A percentile compares a stretch with the other conserved stretches of the same genome.
Conservation (phyloP, 2,329 filamentous ascomycete species). For the Zymoseptoria crescenta region DNA sequence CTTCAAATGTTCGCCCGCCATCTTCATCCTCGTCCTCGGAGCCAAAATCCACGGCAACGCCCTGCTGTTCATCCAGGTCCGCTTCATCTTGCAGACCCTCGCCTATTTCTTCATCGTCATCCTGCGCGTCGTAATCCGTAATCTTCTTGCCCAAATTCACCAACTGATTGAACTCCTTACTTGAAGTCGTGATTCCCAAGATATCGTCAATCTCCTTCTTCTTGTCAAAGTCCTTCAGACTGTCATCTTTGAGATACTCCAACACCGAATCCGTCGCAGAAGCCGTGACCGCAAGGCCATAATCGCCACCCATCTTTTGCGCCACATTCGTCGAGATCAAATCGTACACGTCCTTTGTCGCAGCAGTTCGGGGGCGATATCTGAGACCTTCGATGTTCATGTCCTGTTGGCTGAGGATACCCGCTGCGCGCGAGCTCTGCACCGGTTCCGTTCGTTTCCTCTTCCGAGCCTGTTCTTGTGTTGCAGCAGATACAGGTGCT, state of each 20-base stretch:
- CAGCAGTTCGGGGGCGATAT: slow-evolving; percentile 84
- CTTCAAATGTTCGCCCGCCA: slow-evolving; percentile 70
- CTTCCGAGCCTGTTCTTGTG: slow-evolving; percentile 65
- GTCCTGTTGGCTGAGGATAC: slow-evolving; percentile 76
- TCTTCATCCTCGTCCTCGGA: slow-evolving; percentile 77
- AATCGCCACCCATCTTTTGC: slow-evolving; percentile 82
- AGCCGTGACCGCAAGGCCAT: slow-evolving; percentile 80
- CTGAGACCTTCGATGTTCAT: slow-evolving; percentile 82
- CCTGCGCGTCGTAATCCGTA: slow-evolving; percentile 93
- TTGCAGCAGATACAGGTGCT: slow-evolving; percentile 57
- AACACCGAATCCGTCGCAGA: slow-evolving; percentile 89
- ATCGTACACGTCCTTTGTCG: slow-evolving; percentile 88
- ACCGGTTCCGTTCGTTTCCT: slow-evolving; percentile 67
- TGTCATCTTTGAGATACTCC: slow-evolving; percentile 89
- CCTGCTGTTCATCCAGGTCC: slow-evolving; percentile 88
- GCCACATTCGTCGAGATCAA: slow-evolving; percentile 88
- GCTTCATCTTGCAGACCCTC: slow-evolving; percentile 57
- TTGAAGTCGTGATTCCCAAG: slow-evolving; percentile 68
- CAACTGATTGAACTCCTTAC: slow-evolving; percentile 93
- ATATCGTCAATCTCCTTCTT: slow-evolving; percentile 97
- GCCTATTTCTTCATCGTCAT: slow-evolving; percentile 84
- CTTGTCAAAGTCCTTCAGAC: slow-evolving; percentile 94
- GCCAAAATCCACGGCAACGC: slow-evolving; percentile 95
- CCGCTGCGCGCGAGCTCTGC: slow-evolving; percentile 58
- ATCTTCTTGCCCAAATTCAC: slow-evolving; percentile 98